Percentiles rank a stretch among this genome's conserved stretches.
These are phyloP conservation scores for Hawksworthiomyces lignivorus DNA, from an alignment of 2,329 filamentous ascomycete species.

Conservation along the genomic window DNA sequence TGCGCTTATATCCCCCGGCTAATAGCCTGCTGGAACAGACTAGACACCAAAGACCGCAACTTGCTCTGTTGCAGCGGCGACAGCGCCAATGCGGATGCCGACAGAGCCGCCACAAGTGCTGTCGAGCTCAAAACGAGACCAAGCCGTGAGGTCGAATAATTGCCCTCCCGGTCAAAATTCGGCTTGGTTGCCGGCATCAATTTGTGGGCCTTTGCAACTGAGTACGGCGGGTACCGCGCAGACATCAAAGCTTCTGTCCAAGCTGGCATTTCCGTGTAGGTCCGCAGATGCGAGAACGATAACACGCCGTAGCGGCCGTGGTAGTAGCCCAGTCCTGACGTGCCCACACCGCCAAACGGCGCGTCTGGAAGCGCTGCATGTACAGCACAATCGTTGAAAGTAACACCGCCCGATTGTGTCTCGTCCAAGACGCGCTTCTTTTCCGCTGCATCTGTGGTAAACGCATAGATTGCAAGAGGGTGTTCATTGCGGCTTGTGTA, in stretches of 20 bases:
- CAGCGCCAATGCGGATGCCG: too few species aligned
- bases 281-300: conserved; percentile 32
- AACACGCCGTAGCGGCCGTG: conserved; percentile 42
- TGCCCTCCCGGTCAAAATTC: too few species aligned
- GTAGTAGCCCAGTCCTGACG: conserved; percentile 18
- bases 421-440: conserved; percentile 26
- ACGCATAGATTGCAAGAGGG: conserved; percentile 34
- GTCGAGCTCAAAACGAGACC: too few species aligned
- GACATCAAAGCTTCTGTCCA: conserved; percentile 25
- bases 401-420: conserved; percentile 42
- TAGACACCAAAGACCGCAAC: too few species aligned
- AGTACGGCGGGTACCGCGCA: neutral
- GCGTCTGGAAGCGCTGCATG: conserved; percentile 33
- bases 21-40: too few species aligned
- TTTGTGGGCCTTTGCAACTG: too few species aligned
- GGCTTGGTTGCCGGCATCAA: too few species aligned
- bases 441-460: conserved; percentile 27
- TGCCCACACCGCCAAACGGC: conserved; percentile 43
- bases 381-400: conserved; percentile 40
- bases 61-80: too few species aligned
- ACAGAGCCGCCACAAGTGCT: too few species aligned
- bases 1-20: too few species aligned
- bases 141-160: too few species aligned
- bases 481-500: conserved; percentile 21
- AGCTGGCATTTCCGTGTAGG: conserved; percentile 27